Percentiles rank a stretch among this genome's conserved stretches.
These are phyloP conservation scores for Hymenoscyphus fructigenus DNA, from an alignment of 2,329 filamentous ascomycete species.

Conservation along the genomic window DNA sequence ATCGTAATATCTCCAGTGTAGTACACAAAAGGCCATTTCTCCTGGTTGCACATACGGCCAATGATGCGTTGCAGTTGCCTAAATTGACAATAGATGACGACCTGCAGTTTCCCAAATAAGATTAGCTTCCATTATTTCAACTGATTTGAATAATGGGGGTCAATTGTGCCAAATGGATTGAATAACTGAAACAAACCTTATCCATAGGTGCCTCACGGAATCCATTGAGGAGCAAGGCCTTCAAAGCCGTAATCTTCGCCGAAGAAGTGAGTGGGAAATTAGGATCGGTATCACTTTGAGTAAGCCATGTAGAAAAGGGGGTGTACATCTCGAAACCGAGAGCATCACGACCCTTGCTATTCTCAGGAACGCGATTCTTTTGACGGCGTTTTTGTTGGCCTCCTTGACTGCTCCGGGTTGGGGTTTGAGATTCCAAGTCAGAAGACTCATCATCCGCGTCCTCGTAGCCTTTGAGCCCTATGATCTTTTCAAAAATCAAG, in stretches of 20 bases:
- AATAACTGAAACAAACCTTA: constrained; percentile 42
- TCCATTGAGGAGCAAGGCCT: constrained; percentile 40
- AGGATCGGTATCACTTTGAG: constrained; percentile 26
- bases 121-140: background rate
- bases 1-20: constrained; percentile 49
- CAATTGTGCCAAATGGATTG: background rate
- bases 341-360: constrained; percentile 28
- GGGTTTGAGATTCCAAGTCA: background rate
- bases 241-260: constrained; percentile 42
- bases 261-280: constrained; percentile 36
- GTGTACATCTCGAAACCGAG: constrained; percentile 31
- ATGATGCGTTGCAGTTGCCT: constrained; percentile 52
- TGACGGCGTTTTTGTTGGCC: background rate
- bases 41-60: constrained; percentile 46
- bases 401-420: background rate
- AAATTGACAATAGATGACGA: constrained; percentile 60
- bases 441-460: constrained; percentile 15
- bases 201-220: constrained; percentile 43
- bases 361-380: constrained; percentile 9
- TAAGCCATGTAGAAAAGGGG: constrained; percentile 27
- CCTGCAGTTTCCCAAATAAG: constrained; percentile 16
- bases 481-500: constrained; percentile 16
- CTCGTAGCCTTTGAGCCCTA: constrained; percentile 16
- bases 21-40: constrained; percentile 46
- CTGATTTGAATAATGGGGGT: background rate